These are phyloP conservation scores for Exsudoporus frostii DNA, from an alignment of 768 basidiomycete species.

Conservation along the genomic window DNA sequence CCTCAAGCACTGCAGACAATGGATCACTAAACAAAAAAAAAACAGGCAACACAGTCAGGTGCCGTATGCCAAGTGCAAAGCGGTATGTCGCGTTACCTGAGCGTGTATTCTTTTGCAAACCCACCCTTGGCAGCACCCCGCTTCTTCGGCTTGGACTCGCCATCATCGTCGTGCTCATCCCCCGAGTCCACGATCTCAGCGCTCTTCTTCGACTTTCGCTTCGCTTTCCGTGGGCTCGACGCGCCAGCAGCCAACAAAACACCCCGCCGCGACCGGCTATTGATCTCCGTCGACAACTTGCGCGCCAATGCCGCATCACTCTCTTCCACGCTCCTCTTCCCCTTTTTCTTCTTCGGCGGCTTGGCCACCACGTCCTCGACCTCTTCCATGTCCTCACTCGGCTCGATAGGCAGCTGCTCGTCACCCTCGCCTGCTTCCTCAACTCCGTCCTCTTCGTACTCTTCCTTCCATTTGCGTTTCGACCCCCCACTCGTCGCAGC, in stretches of 20 bases:
- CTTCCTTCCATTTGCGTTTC: conserved; percentile 29
- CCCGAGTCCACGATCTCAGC: conserved; percentile 47
- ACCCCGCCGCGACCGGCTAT: conserved; percentile 55
- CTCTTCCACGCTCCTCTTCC: conserved; percentile 49
- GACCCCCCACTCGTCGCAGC: conserved; percentile 24
- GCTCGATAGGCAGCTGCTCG: conserved; percentile 12
- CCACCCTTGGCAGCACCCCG: conserved; percentile 62
- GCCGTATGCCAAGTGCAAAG: conserved; percentile 3
- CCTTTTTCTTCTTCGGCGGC: conserved; percentile 41
- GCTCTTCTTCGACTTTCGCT: conserved; percentile 49
- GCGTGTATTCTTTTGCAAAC: conserved; percentile 70
- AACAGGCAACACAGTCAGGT: background rate
- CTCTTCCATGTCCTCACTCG: conserved; percentile 8
- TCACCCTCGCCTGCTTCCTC: conserved; percentile 19
- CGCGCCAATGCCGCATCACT: conserved; percentile 71
- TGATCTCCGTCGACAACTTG: conserved; percentile 67
- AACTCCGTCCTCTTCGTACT: conserved; percentile 13
- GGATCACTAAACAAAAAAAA: conserved; percentile 50
- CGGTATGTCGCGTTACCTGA: conserved; percentile 49
- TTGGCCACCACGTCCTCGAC: conserved; percentile 19
- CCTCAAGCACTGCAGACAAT: conserved; percentile 64
- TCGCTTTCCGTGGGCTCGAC: conserved; percentile 43
- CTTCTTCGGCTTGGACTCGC: conserved; percentile 47
- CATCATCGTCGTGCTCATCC: conserved; percentile 45
- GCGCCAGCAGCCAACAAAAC: conserved; percentile 34